Conservation (phyloP, 2,329 filamentous ascomycete species). For the Exophiala viscosa region DNA sequence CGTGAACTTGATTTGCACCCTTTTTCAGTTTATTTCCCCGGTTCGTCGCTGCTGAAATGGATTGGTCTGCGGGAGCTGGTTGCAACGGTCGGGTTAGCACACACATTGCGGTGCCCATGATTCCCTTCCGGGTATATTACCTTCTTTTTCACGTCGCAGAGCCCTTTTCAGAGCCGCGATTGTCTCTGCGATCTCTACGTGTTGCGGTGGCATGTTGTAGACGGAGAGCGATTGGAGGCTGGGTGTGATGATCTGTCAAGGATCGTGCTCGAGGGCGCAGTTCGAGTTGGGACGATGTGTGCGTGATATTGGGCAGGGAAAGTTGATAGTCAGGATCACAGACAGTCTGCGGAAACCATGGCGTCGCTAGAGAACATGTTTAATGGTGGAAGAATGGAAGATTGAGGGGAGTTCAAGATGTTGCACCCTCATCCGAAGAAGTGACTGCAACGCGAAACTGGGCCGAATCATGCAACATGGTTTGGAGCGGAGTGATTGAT, state of each 20-base stretch:
- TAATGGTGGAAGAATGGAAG: background rate
- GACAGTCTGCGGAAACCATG: too few relatives aligned
- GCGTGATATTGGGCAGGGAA: too few relatives aligned
- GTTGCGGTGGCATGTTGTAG: slow-evolving; percentile 27
- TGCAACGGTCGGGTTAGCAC: slow-evolving; percentile 2
- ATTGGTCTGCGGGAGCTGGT: slow-evolving; percentile 44
- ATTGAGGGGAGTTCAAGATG: background rate
- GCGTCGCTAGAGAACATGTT: background rate
- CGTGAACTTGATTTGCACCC: slow-evolving; percentile 55
- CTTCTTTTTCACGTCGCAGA: slow-evolving; percentile 45
- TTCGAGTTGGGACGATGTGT: too few relatives aligned
- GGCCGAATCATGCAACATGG: slow-evolving; percentile 1
- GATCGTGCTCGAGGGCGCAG: too few relatives aligned
- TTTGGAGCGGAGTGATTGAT: background rate
- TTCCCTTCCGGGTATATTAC: slow-evolving; percentile 31
- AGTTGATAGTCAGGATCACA: too few relatives aligned
- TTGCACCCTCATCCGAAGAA: background rate
- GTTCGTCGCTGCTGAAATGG: slow-evolving; percentile 54
- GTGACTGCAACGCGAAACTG: background rate
- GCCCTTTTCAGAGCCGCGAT: slow-evolving; percentile 54
- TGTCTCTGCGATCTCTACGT: slow-evolving; percentile 47
- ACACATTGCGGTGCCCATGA: background rate
- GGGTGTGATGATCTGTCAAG: background rate
- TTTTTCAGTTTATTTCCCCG: slow-evolving; percentile 60
- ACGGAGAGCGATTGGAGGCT: background rate